Evolutionary conservation across 768 basidiomycete genomes (phyloP), one percentile per base, ranked within the genome.

Genomic region (Dioszegia hungarica): DNA sequence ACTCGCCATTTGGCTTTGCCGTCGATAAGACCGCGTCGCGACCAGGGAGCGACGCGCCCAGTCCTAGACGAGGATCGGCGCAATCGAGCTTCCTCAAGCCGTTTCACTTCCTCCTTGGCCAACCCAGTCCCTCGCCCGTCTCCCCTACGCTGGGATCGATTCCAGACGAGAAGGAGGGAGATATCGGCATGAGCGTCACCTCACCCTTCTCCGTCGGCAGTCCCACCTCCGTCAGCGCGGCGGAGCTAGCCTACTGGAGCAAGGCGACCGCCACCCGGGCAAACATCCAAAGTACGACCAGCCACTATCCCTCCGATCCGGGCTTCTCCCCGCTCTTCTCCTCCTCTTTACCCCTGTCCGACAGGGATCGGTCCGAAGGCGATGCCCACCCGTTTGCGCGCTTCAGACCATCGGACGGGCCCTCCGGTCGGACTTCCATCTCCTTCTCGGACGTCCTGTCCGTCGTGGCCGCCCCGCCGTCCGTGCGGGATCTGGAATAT

Each of bases 381-480:
- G 41, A 22, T 6, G 11, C 22, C 14, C 31, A 33, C 22, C 49
- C 49, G n/a, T 33, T 20, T 27, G 31, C 29, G 17, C 52, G 44
- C 14, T 46, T 28, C 29, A 2, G 54, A 37, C 34, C 54, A 6
- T 37, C 44, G 31, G 43, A 45, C 40, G 34, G 29, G 14, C 34
- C 41, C 14, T 29, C 45, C 6, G 27, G 36, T 15, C 19, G 55
- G 33, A 37, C 55, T 9, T 34, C 49, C 29, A 51, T 58, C 48
- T 12, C 11, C 6, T 38, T 24, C 49, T 51, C 49, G 29, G 56
- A 51, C 20, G 39, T 44, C 14, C 19, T 51, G 47, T 48, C 48
- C 29, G 48, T 57, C 24, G 8, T 48, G 24, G 54, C 54, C 34
- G 41, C 54, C 5, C 54, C 54, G 15, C 54, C 54, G 4, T 46